These are phyloP conservation scores for Nicotiana otophora DNA, from an alignment of 257 asterid genomes.

Conservation along the genomic window DNA sequence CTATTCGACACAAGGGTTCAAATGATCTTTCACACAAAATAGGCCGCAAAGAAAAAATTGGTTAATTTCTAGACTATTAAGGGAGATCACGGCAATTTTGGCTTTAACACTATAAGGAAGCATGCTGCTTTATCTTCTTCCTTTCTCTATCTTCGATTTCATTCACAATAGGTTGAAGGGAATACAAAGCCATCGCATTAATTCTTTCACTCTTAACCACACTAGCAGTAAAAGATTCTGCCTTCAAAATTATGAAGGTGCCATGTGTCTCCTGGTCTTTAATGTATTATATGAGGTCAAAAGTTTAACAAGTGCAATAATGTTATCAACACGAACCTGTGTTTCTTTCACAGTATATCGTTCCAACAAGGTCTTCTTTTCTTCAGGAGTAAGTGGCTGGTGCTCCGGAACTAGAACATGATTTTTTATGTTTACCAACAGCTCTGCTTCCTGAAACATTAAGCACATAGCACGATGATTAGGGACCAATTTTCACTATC, in stretches of 20 bases:
- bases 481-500: not conserved
- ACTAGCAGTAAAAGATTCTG: not conserved
- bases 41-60: not conserved
- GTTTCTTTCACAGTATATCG: conserved; percentile 86
- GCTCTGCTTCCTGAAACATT: conserved; percentile 53
- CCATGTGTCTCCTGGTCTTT: not conserved
- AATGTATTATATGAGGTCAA: not conserved
- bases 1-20: not conserved
- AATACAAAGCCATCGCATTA: too few relatives aligned
- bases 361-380: conserved; percentile 74
- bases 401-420: conserved; percentile 86
- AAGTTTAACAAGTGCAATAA: not conserved
- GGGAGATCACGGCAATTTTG: too few relatives aligned
- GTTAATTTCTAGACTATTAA: not conserved
- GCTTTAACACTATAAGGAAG: too few relatives aligned
- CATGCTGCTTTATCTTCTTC: too few relatives aligned
- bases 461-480: not conserved
- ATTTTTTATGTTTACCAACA: conserved; percentile 68
- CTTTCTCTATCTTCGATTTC: too few relatives aligned
- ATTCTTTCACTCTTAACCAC: too few relatives aligned
- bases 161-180: too few relatives aligned
- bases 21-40: not conserved
- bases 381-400: conserved; percentile 59
- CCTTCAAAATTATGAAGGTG: not conserved
- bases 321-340: conserved; percentile 40